phyloP scores from a whole-genome alignment of 78 protist genomes.

The Isochrysis galbana region DNA sequence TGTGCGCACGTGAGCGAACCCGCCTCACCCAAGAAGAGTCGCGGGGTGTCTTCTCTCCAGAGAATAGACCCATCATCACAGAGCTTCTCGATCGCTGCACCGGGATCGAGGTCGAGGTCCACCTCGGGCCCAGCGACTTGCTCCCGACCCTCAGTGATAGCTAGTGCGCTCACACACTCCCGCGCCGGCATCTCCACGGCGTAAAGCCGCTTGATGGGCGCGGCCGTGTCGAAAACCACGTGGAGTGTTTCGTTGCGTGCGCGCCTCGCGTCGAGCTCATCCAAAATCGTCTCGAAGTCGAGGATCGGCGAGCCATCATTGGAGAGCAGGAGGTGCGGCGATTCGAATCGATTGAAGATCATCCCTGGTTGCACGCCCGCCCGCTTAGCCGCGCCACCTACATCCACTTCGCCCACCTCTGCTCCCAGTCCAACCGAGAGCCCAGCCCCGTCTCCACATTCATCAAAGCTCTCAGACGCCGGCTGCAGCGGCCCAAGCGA shows the following conservation, averaged over 20 bases:
- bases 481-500: not conserved
- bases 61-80: not conserved
- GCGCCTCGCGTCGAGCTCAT: not conserved
- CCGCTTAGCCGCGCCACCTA: not conserved
- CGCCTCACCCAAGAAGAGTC: not conserved
- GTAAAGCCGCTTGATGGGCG: not conserved
- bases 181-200: not conserved
- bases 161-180: not conserved
- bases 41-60: not conserved
- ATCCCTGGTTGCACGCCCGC: not conserved
- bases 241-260: not conserved
- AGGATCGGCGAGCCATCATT: not conserved
- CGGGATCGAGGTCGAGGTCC: not conserved
- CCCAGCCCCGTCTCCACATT: not conserved
- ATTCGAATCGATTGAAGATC: not conserved
- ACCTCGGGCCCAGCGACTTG: not conserved
- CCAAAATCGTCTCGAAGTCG: not conserved
- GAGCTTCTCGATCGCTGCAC: not conserved
- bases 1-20: not conserved
- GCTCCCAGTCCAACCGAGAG: not conserved
- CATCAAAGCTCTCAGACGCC: too few species aligned
- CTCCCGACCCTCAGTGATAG: not conserved
- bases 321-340: not conserved
- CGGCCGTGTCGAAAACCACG: not conserved
- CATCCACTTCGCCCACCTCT: not conserved